phyloP scores from a whole-genome alignment of 192 early-diverging fungal species.

The Phycomyces blakesleeanus region DNA sequence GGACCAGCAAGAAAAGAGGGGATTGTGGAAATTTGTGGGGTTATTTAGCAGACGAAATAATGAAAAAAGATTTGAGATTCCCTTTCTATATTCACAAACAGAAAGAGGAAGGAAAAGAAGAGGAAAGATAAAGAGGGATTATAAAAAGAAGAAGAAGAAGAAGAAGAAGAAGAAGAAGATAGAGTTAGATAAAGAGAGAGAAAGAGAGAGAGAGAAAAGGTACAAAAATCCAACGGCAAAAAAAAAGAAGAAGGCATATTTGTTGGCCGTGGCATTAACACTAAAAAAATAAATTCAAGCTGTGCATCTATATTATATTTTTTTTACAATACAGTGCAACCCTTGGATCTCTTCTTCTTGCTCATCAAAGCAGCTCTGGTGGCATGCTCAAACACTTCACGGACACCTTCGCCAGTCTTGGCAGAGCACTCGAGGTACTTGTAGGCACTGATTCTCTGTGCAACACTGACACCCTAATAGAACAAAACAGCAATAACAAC shows the following conservation, averaged over 20 bases:
- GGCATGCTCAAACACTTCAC: constrained; percentile 84
- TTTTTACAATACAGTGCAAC: constrained; percentile 4
- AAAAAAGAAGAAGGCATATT: not conserved
- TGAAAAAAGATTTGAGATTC: not conserved
- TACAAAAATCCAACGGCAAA: not conserved
- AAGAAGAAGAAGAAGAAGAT: too few species aligned
- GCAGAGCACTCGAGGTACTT: constrained; percentile 88
- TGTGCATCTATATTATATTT: not conserved
- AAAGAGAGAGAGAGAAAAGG: too few species aligned
- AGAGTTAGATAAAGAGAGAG: too few species aligned
- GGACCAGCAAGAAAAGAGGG: not conserved
- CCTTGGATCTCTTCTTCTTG: constrained; percentile 12
- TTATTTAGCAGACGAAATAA: not conserved
- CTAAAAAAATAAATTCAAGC: too few species aligned
- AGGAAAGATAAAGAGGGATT: too few species aligned
- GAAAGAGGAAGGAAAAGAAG: too few species aligned
- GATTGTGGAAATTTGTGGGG: too few species aligned
- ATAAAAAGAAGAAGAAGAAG: too few species aligned
- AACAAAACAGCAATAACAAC: too few species aligned
- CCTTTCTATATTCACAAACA: too few species aligned
- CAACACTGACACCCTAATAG: constrained; percentile 66
- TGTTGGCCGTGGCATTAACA: not conserved
- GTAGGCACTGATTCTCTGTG: constrained; percentile 73
- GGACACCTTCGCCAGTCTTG: constrained; percentile 70
- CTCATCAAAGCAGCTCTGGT: constrained; percentile 37